Evolutionary conservation across 148 eudicot genomes (phyloP), one percentile per base, ranked within the genome.

Genomic region (Diospyros lotus): DNA sequence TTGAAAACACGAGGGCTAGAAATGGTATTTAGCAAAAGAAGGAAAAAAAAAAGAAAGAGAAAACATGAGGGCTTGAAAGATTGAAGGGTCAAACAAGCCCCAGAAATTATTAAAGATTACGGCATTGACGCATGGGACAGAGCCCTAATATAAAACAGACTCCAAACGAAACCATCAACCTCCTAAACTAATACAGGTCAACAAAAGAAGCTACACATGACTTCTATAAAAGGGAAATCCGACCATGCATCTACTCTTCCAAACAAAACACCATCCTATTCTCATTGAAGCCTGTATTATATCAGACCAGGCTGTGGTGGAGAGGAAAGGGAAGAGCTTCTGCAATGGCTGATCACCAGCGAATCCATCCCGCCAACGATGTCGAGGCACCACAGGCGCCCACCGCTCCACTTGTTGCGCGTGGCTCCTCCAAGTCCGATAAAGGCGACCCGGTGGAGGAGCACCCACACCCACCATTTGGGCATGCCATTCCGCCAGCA

Each of bases 351-450:
- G 85, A 83, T 67, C 74, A 75, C 2, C 87, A 79, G 69, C 81
- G 68, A 58, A 65, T 86, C 62, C 83, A 86, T 58, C 89, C 89
- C 38, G 81, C 67, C 5, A 82, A 68, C 3, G 89, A 80, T 55
- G 72, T 73, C 2, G 87, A 82, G 58, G 79, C 84, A 0, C 79
- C 82, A 12, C 78, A 40, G 6, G n/a, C 76, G 9, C 84, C 86
- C 12, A 76, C 86, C 2, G 80, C 76, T 12, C 88, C 86, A 0
- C 73, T 87, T 9, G 78, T 87, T 28, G 66, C 82, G 39, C 79
- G 59, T 2, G 81, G 71, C 61, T 13, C 73, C 6, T 78, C 79
- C 63, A 73, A 72, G 62, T 87, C 90, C 7, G 84, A 87, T 5
- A 59, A 72, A 12, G 80, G 79, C 48, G 61, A 74, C 1, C 84